Base-by-base conservation (phyloP, 2,329 filamentous ascomycete species). In the Talaromyces sp. region DNA sequence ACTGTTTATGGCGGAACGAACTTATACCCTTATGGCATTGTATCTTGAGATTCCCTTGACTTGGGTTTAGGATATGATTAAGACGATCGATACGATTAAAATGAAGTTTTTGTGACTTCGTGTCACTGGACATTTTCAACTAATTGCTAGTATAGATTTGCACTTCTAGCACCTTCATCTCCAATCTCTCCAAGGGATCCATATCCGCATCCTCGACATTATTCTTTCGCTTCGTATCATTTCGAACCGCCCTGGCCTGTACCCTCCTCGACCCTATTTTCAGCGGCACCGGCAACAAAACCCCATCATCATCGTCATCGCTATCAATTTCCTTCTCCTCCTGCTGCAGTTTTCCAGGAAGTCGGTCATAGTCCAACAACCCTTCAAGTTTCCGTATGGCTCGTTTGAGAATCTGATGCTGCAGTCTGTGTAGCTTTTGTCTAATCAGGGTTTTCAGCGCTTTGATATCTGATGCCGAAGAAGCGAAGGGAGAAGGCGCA, bases 1-100 rank as follows among this genome's bases (percentile, higher is more conserved):
- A 17, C 25, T 6, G 8, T 30, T 52, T 58, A 17, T 32, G 22
- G 25, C 44, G 47, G 4, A 53, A 42, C 39, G 4, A 53, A n/a
- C 28, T 30, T 57, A 60, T 60, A 56, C 53, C 59, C 59, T 55
- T 60, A 51, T 52, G 59, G 11, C 30, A 36, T 56, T 36, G 54
- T 39, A 36, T 56, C n/a, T 56, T 25, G 44, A 6, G 3, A 44
- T 44, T 22, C 36, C 36, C 7, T 39, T 39, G 5, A 39, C 15
- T n/a, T n/a, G 15, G 8, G 17, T n/a, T n/a, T 39, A n/a, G 36
- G 36, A 39, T 39, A 39, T 39, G 36, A 39, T 39, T 42, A 9
- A 22, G 32, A 36, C 44, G 27, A 42, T 42, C 36, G 15, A 39
- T 39, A 39, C 4, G 36, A 39, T 39, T 39, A n/a, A 15, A 39